A percentile compares a stretch with the other conserved stretches of the same genome.
Evolutionary conservation across 441 rosid genomes (phyloP).

Genomic region (Corymbia calophylla): DNA sequence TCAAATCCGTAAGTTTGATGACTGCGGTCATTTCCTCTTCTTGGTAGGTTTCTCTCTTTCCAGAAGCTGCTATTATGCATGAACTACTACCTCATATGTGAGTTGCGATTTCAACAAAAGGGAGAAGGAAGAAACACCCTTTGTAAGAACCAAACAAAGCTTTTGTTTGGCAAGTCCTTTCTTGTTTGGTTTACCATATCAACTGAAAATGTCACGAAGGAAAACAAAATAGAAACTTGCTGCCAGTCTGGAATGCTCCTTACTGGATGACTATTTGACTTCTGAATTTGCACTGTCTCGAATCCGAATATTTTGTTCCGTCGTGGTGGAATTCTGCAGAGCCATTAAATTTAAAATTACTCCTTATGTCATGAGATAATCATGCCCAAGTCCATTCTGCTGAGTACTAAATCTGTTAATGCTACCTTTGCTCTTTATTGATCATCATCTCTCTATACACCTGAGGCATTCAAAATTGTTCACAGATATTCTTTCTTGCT

Average conservation of each 20-base stretch:
- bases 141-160: not conserved
- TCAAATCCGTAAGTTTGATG: constrained; percentile 45
- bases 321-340: not conserved
- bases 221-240: not conserved
- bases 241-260: not conserved
- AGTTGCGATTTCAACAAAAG: not conserved
- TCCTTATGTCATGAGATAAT: not conserved
- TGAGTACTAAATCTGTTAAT: not conserved
- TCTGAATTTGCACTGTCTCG: not conserved
- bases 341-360: not conserved
- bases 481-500: not conserved
- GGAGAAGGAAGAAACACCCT: not conserved
- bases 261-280: not conserved
- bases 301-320: not conserved
- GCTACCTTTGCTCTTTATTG: not conserved
- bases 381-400: not conserved
- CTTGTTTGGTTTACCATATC: not conserved
- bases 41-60: constrained; percentile 40
- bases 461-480: not conserved
- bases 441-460: not conserved
- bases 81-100: not conserved
- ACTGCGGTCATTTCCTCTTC: constrained; percentile 64
- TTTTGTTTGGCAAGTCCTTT: not conserved
- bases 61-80: not conserved
- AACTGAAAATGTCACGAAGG: not conserved